phyloP scores from a whole-genome alignment of 345 rosid genomes.

The Citrus australasica region DNA sequence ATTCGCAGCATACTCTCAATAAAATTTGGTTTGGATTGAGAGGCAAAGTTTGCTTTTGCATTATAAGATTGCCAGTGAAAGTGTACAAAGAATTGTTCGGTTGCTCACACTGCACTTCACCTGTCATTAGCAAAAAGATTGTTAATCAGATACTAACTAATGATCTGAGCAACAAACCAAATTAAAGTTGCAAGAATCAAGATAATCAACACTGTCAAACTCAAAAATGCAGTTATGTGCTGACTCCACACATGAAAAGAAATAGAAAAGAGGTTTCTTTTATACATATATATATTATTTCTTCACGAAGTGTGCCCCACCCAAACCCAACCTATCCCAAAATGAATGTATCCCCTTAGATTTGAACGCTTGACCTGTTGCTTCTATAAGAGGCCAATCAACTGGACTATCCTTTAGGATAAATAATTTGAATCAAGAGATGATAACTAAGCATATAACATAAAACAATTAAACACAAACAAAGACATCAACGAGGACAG shows the following conservation, averaged over 20 bases:
- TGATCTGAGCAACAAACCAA: background rate
- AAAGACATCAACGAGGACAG: background rate
- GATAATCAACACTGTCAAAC: background rate
- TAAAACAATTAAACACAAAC: background rate
- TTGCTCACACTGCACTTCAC: constrained; percentile 99
- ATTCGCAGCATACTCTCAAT: constrained; percentile 60
- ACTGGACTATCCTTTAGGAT: no score
- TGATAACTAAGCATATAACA: no score
- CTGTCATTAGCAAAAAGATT: constrained; percentile 45
- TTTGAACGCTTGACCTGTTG: no score
- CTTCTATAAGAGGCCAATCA: no score
- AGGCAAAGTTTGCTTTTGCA: constrained; percentile 85
- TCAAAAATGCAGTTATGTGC: background rate
- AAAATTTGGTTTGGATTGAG: constrained; percentile 93
- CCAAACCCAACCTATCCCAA: no score
- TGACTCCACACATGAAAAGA: background rate
- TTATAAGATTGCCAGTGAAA: constrained; percentile 90
- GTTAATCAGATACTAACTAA: constrained; percentile 1
- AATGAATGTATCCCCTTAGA: no score
- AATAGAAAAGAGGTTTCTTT: background rate
- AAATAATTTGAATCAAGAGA: no score
- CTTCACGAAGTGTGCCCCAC: no score
- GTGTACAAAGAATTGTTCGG: constrained; percentile 98
- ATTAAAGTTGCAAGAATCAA: background rate
- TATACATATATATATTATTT: no score